Conservation (phyloP, 164 flowering plant genomes). For the Cinnamomum chago region DNA sequence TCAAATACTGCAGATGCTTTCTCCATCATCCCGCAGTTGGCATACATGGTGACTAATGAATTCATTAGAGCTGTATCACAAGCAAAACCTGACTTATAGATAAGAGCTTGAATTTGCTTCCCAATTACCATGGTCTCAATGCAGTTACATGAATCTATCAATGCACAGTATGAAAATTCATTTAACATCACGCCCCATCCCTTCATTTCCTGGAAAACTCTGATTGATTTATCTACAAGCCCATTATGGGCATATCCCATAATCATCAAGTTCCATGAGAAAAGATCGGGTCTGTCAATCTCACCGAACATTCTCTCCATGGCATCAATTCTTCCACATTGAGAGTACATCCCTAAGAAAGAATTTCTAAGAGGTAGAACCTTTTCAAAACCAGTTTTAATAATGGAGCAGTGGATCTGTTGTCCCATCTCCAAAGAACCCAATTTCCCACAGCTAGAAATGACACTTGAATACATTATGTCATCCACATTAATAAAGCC, state of each 20-base stretch:
- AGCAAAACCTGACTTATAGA: slow-evolving; percentile 19
- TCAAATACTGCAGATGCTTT: slow-evolving; percentile 20
- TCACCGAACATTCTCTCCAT: slow-evolving; percentile 24
- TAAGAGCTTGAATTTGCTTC: slow-evolving; percentile 24
- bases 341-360: slow-evolving; percentile 27
- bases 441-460: slow-evolving; percentile 23
- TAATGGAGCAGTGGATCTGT: slow-evolving; percentile 20
- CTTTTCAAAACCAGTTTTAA: slow-evolving; percentile 21
- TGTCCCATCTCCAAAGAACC: slow-evolving; percentile 16
- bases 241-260: slow-evolving; percentile 24
- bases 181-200: slow-evolving; percentile 20
- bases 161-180: slow-evolving; percentile 20
- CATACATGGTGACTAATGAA: slow-evolving; percentile 28
- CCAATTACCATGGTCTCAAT: slow-evolving; percentile 10
- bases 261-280: slow-evolving; percentile 26
- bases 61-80: slow-evolving; percentile 26
- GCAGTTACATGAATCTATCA: slow-evolving; percentile 19
- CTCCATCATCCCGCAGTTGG: slow-evolving; percentile 22
- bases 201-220: slow-evolving; percentile 20
- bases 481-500: slow-evolving; percentile 20
- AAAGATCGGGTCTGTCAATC: slow-evolving; percentile 19
- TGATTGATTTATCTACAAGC: slow-evolving; percentile 11
- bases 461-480: slow-evolving; percentile 14
- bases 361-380: slow-evolving; percentile 17
- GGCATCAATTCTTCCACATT: slow-evolving; percentile 16